Conservation (phyloP, 805 yeast genomes). For the Candida sithepensis region DNA sequence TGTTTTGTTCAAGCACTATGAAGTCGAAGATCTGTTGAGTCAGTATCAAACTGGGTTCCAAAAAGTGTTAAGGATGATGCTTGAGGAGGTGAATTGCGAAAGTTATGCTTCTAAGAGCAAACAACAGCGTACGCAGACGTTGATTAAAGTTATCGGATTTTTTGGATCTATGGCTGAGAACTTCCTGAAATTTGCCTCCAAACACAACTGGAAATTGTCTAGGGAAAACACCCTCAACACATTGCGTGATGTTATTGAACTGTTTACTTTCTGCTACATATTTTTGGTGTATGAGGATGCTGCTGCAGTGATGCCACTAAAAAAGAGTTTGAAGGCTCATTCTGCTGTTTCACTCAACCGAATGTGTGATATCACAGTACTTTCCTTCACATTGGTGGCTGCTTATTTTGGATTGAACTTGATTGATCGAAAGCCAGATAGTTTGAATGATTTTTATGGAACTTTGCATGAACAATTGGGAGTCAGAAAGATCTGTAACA, state of each 20-base stretch:
- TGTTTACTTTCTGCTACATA: conserved; percentile 43
- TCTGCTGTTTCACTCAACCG: conserved; percentile 42
- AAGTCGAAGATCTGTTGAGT: conserved; percentile 25
- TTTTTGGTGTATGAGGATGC: conserved; percentile 54
- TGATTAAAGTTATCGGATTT: conserved; percentile 51
- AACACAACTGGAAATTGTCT: conserved; percentile 34
- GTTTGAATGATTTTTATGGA: conserved; percentile 45
- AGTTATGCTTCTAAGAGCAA: conserved; percentile 21
- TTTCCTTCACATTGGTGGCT: conserved; percentile 35
- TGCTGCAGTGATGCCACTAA: conserved; percentile 33
- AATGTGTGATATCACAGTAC: conserved; percentile 43
- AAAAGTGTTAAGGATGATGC: conserved; percentile 43
- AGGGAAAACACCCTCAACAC: conserved; percentile 1
- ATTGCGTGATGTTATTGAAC: conserved; percentile 24
- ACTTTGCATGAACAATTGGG: conserved; percentile 76
- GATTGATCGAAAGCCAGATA: conserved; percentile 16
- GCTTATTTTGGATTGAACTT: conserved; percentile 33
- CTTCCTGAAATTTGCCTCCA: conserved; percentile 27
- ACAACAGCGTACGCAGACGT: conserved; percentile 35
- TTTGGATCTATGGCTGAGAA: conserved; percentile 48
- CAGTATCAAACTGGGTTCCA: conserved; percentile 49
- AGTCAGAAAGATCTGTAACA: conserved; percentile 60
- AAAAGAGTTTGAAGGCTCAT: conserved; percentile 38
- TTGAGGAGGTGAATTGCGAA: conserved; percentile 32
- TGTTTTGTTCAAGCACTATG: conserved; percentile 57